phyloP scores from a whole-genome alignment of 2,329 filamentous ascomycete species.

The Thielaviopsis euricoi region DNA sequence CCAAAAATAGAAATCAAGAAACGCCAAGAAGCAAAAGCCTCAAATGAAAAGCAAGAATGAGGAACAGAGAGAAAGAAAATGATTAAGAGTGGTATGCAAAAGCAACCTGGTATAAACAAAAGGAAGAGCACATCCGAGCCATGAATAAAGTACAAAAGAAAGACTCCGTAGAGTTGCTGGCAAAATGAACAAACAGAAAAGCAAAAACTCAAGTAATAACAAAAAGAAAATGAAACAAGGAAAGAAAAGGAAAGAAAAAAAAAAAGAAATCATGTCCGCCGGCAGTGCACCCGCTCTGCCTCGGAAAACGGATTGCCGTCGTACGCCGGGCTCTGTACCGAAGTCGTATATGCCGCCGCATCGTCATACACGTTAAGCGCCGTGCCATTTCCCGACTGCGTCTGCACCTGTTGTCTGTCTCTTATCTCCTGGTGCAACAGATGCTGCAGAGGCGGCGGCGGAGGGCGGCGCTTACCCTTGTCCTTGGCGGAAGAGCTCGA shows the following conservation, averaged over 20 bases:
- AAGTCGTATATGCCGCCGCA: constrained; percentile 7
- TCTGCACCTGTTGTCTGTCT: too few relatives aligned
- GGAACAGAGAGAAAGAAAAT: not conserved
- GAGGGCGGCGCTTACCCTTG: not conserved
- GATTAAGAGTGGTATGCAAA: too few relatives aligned
- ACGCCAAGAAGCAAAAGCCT: not conserved
- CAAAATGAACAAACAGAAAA: not conserved
- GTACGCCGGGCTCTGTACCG: constrained; percentile 9
- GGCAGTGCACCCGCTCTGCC: not conserved
- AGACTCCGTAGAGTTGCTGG: too few relatives aligned
- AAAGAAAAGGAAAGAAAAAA: not conserved
- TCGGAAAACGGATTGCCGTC: constrained; percentile 8
- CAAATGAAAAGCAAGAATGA: not conserved
- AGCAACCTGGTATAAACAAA: too few relatives aligned
- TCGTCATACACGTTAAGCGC: constrained; percentile 4
- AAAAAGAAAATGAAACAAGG: not conserved
- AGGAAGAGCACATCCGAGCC: not conserved
- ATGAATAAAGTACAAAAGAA: not conserved
- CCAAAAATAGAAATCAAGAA: not conserved
- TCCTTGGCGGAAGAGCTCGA: not conserved
- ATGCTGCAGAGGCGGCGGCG: not conserved
- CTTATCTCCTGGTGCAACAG: not conserved
- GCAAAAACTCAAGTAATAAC: not conserved
- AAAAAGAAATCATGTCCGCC: not conserved
- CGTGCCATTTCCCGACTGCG: not conserved